phyloP scores from a whole-genome alignment of 345 rosid species.

The Toxicodendron radicans region DNA sequence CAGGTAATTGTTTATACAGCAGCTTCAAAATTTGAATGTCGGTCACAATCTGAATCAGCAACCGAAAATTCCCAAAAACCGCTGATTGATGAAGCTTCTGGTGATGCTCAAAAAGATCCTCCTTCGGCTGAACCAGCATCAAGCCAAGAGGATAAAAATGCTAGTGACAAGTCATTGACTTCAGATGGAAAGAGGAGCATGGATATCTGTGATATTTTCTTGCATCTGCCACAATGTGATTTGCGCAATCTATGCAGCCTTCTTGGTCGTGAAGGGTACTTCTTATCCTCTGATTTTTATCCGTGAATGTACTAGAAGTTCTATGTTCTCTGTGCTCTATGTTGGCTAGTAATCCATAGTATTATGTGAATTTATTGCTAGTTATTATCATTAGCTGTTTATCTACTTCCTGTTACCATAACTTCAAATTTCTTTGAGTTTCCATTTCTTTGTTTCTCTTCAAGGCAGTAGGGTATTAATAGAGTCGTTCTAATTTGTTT shows the following conservation, averaged over 20 bases:
- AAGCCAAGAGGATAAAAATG: conserved; percentile 36
- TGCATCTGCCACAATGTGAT: conserved; percentile 75
- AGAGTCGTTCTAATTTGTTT: neutral
- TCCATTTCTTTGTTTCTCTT: conserved; percentile 4
- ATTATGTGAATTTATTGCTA: neutral
- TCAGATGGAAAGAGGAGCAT: conserved; percentile 48
- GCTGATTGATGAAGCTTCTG: conserved; percentile 45
- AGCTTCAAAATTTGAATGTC: conserved; percentile 61
- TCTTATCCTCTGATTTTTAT: conserved; percentile 8
- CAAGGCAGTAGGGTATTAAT: neutral
- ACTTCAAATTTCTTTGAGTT: neutral
- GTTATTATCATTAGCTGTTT: neutral
- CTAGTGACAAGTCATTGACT: conserved; percentile 40
- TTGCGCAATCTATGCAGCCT: conserved; percentile 74
- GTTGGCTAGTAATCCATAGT: neutral
- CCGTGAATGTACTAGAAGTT: conserved; percentile 13
- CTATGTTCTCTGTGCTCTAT: neutral
- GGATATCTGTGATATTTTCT: conserved; percentile 48
- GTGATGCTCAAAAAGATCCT: conserved; percentile 49
- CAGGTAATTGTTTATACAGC: conserved; percentile 73
- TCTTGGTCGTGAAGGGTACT: conserved; percentile 88
- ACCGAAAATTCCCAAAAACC: conserved; percentile 41
- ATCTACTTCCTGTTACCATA: neutral
- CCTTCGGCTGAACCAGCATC: conserved; percentile 34
- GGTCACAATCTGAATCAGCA: conserved; percentile 37